Percentiles rank a stretch among this genome's conserved stretches.
These are phyloP conservation scores for Pyricularia pennisetigena DNA, from an alignment of 2,329 filamentous ascomycete species.

Conservation along the genomic window DNA sequence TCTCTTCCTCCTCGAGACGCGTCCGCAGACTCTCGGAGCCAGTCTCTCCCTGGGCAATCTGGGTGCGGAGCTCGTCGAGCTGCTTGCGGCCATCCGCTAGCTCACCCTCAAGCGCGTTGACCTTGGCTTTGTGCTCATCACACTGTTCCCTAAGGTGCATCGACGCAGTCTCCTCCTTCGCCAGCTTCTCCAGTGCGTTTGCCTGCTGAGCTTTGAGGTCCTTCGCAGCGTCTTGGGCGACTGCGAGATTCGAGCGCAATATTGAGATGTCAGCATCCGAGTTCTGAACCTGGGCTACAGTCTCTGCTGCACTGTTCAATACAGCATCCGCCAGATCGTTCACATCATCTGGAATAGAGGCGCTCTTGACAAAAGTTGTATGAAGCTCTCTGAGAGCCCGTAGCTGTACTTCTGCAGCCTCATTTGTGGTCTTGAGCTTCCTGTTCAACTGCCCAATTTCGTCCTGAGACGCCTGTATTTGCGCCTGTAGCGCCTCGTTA, in stretches of 20 bases:
- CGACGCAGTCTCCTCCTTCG: slow-evolving; percentile 38
- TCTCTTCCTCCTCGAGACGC: slow-evolving; percentile 66
- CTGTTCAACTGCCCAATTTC: slow-evolving; percentile 40
- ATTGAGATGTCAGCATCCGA: slow-evolving; percentile 50
- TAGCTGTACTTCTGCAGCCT: slow-evolving; percentile 39
- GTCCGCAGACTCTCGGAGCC: slow-evolving; percentile 71
- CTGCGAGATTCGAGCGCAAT: slow-evolving; percentile 53
- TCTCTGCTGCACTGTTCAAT: slow-evolving; percentile 44
- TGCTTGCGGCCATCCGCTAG: slow-evolving; percentile 58
- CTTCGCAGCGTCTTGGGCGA: slow-evolving; percentile 41
- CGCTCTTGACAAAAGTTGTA: slow-evolving; percentile 45
- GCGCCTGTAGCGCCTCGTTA: slow-evolving; percentile 45
- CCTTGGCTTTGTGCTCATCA: slow-evolving; percentile 42
- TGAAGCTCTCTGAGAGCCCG: slow-evolving; percentile 49
- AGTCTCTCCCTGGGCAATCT: slow-evolving; percentile 73
- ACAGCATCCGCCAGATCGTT: slow-evolving; percentile 50
- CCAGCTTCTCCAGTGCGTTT: slow-evolving; percentile 39
- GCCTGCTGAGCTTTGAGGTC: slow-evolving; percentile 50
- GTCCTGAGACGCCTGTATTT: slow-evolving; percentile 45
- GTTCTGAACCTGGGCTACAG: slow-evolving; percentile 49
- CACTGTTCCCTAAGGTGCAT: slow-evolving; percentile 44
- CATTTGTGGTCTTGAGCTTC: slow-evolving; percentile 39
- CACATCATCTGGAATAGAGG: slow-evolving; percentile 40
- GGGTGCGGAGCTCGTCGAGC: slow-evolving; percentile 55
- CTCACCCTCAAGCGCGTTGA: slow-evolving; percentile 43